Percentiles rank a stretch among this genome's conserved stretches.
Conservation (phyloP, 2,329 filamentous ascomycete species). For the Colletotrichum chlorophyti region DNA sequence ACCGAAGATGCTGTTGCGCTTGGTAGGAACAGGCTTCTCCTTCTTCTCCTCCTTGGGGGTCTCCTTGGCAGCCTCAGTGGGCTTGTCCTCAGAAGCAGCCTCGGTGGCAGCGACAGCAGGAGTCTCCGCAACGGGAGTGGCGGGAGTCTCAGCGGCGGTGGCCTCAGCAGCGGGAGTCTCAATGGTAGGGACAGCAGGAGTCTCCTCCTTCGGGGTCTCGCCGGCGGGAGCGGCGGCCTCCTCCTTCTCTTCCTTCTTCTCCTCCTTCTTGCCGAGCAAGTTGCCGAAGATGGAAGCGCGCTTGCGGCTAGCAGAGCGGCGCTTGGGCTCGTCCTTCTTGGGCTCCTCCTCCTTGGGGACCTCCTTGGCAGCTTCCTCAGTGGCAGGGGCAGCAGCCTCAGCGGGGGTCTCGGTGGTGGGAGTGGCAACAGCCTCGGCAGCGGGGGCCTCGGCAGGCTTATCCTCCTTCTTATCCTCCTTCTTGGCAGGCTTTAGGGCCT, state of each 20-base stretch:
- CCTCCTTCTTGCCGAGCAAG: slow-evolving; percentile 63
- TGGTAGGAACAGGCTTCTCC: slow-evolving; percentile 55
- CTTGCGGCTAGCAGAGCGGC: slow-evolving; percentile 70
- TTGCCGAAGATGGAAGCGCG: slow-evolving; percentile 68
- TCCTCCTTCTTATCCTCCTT: slow-evolving; percentile 54
- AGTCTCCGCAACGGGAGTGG: slow-evolving; percentile 34
- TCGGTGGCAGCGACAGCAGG: slow-evolving; percentile 40
- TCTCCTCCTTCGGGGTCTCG: slow-evolving; percentile 37
- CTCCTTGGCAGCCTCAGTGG: slow-evolving; percentile 41
- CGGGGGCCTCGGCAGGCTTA: slow-evolving; percentile 47
- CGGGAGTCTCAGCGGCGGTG: slow-evolving; percentile 35
- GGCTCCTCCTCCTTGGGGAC: slow-evolving; percentile 46
- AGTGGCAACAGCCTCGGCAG: slow-evolving; percentile 39
- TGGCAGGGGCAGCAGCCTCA: slow-evolving; percentile 36
- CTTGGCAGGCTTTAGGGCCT: slow-evolving; percentile 66
- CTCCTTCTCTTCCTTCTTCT: slow-evolving; percentile 51
- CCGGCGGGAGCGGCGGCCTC: slow-evolving; percentile 44
- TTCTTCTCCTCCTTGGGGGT: slow-evolving; percentile 43
- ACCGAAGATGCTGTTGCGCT: slow-evolving; percentile 65
- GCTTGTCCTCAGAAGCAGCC: slow-evolving; percentile 46
- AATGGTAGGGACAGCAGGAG: slow-evolving; percentile 38
- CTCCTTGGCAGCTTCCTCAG: slow-evolving; percentile 41
- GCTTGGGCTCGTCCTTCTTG: slow-evolving; percentile 66
- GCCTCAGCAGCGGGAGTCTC: slow-evolving; percentile 44
- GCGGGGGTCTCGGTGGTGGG: slow-evolving; percentile 39